phyloP scores from a whole-genome alignment of 345 rosid genomes.

The thale cress (Arabidopsis thaliana) region DNA sequence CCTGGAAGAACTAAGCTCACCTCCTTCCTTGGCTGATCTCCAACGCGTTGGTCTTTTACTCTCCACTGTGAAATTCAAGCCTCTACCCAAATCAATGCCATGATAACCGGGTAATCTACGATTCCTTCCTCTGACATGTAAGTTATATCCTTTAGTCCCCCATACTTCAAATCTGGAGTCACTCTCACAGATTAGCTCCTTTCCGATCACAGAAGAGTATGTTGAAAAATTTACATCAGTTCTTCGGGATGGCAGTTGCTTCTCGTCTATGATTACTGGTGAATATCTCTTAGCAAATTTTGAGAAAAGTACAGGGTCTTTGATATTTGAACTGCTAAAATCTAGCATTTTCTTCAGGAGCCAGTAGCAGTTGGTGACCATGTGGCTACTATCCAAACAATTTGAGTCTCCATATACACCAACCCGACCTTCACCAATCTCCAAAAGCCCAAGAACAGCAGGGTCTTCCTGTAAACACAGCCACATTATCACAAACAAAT shows the following conservation, averaged over 20 bases:
- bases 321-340: conserved; percentile 68
- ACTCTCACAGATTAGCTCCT: conserved; percentile 71
- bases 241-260: conserved; percentile 80
- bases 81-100: conserved; percentile 62
- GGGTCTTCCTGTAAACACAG: conserved; percentile 69
- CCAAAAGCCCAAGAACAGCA: conserved; percentile 86
- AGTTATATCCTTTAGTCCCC: conserved; percentile 87
- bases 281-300: conserved; percentile 56
- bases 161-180: conserved; percentile 95
- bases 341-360: conserved; percentile 85
- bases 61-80: conserved; percentile 58
- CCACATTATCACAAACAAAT: conserved; percentile 7
- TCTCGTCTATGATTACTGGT: conserved; percentile 65
- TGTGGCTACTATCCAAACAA: conserved; percentile 96
- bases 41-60: conserved; percentile 48
- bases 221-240: conserved; percentile 85
- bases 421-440: conserved; percentile 76
- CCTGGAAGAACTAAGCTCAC: conserved; percentile 49
- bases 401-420: conserved; percentile 97
- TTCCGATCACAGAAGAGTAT: conserved; percentile 78
- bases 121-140: conserved; percentile 73
- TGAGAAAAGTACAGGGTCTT: conserved; percentile 80
- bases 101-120: conserved; percentile 74
- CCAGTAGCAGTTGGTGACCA: conserved; percentile 98
- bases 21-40: conserved; percentile 45